Percentiles rank a stretch among this genome's conserved stretches.
These are phyloP conservation scores for Neurospora sp. DNA, from an alignment of 495 filamentous ascomycete genomes.

Conservation along the genomic window DNA sequence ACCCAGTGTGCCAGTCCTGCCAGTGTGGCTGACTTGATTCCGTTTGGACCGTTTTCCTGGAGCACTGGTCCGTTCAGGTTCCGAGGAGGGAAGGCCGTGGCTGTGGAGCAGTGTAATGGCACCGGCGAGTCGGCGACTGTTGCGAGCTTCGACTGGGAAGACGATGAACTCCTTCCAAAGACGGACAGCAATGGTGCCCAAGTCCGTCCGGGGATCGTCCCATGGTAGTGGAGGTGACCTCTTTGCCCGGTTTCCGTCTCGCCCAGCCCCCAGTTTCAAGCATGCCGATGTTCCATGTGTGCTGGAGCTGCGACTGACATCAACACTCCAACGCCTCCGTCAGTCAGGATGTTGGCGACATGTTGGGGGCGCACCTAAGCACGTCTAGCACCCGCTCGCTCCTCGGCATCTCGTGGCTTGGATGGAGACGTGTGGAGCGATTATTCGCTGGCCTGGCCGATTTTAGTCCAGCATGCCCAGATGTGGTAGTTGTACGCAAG, in stretches of 20 bases:
- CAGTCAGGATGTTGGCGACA: background rate
- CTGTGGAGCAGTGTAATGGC: background rate
- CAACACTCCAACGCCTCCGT: background rate
- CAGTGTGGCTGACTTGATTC: background rate
- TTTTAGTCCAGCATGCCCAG: background rate
- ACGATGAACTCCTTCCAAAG: background rate
- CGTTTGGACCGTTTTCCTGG: background rate
- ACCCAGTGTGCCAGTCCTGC: background rate
- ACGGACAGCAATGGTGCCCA: background rate
- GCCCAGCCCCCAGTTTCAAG: background rate
- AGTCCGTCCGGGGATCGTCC: background rate
- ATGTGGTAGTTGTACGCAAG: background rate
- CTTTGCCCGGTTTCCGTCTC: background rate
- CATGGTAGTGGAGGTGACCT: background rate
- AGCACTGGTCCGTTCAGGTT: background rate
- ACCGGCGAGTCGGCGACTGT: background rate
- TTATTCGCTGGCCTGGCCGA: conserved; percentile 12
- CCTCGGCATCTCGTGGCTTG: background rate
- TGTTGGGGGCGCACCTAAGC: background rate
- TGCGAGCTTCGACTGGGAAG: background rate
- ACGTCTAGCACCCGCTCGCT: background rate
- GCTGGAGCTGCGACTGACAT: background rate
- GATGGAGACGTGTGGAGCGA: conserved; percentile 17
- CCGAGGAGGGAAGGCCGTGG: background rate
- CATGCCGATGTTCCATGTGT: background rate